These are phyloP conservation scores for Ophiostoma montium DNA, from an alignment of 2,329 filamentous ascomycete species.

Conservation along the genomic window DNA sequence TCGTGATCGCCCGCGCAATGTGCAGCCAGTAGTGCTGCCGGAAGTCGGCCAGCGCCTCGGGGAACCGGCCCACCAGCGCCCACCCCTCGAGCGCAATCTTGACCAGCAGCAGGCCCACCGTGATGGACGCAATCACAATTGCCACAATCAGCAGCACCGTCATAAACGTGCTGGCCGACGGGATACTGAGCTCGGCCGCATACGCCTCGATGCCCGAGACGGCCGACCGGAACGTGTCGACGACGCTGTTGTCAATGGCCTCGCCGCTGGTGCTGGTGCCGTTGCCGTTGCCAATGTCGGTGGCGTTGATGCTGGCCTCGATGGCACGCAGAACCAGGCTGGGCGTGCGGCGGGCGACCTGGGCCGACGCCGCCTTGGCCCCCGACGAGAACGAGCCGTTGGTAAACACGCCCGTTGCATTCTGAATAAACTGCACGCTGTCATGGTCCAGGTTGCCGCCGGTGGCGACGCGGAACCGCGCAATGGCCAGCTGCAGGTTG, in stretches of 20 bases:
- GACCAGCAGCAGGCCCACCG: conserved; percentile 72
- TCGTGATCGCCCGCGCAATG: conserved; percentile 77
- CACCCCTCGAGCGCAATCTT: conserved; percentile 86
- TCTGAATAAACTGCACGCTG: conserved; percentile 60
- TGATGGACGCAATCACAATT: conserved; percentile 70
- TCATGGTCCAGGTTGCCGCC: conserved; percentile 78
- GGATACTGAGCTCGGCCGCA: conserved; percentile 71
- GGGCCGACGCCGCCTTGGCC: conserved; percentile 41
- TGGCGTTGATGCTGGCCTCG: conserved; percentile 30
- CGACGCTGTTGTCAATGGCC: conserved; percentile 33
- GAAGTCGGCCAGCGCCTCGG: conserved; percentile 66
- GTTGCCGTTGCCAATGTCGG: conserved; percentile 15
- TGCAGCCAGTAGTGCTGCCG: conserved; percentile 94
- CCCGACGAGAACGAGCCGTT: conserved; percentile 36
- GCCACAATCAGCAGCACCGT: conserved; percentile 80
- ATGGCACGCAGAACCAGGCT: conserved; percentile 29
- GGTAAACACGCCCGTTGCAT: conserved; percentile 59
- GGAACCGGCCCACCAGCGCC: conserved; percentile 81
- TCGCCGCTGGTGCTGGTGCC: conserved; percentile 23
- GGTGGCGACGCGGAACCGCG: conserved; percentile 64
- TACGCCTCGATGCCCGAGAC: conserved; percentile 71
- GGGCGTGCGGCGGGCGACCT: conserved; percentile 4
- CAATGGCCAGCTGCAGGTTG: conserved; percentile 67
- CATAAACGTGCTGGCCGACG: conserved; percentile 89
- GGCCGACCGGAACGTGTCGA: conserved; percentile 24